These are phyloP conservation scores for Termitomyces sp. DNA, from an alignment of 768 basidiomycete genomes.

Conservation along the genomic window DNA sequence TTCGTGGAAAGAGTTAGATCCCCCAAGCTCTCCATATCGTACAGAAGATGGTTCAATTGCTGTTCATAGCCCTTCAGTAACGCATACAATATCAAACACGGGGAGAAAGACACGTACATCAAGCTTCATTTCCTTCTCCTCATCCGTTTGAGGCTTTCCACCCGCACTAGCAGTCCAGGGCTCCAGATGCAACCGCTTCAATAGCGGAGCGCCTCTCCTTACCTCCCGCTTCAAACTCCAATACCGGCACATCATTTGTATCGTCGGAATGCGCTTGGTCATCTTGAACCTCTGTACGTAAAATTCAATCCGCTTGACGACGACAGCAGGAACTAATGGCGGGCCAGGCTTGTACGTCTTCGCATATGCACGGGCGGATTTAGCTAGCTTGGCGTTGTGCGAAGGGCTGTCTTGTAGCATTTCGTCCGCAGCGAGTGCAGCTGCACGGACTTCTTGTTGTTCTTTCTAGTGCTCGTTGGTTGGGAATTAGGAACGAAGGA, in stretches of 20 bases:
- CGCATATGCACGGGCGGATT: conserved; percentile 86
- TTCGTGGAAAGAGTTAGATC: conserved; percentile 62
- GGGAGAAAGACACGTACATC: conserved; percentile 47
- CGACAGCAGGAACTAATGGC: conserved; percentile 83
- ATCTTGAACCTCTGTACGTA: conserved; percentile 72
- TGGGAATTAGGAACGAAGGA: not conserved
- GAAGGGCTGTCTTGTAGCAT: conserved; percentile 35
- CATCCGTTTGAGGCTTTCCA: conserved; percentile 65
- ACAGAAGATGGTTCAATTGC: conserved; percentile 60
- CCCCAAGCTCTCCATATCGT: conserved; percentile 74
- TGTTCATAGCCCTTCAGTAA: conserved; percentile 15
- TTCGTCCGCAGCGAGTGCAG: conserved; percentile 52
- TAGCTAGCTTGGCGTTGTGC: conserved; percentile 47
- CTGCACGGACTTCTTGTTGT: conserved; percentile 58
- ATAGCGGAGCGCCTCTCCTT: conserved; percentile 85
- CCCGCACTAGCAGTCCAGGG: conserved; percentile 89
- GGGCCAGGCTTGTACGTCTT: conserved; percentile 92
- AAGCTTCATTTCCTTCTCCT: conserved; percentile 79
- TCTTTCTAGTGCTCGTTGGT: conserved; percentile 46
- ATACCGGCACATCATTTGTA: conserved; percentile 79
- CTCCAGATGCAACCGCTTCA: conserved; percentile 92
- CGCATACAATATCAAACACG: not conserved
- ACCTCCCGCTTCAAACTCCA: conserved; percentile 98
- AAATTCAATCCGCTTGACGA: conserved; percentile 72
- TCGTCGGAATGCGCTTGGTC: conserved; percentile 73